phyloP scores from a whole-genome alignment of 768 basidiomycete genomes.

The Ephemerocybe angulata region DNA sequence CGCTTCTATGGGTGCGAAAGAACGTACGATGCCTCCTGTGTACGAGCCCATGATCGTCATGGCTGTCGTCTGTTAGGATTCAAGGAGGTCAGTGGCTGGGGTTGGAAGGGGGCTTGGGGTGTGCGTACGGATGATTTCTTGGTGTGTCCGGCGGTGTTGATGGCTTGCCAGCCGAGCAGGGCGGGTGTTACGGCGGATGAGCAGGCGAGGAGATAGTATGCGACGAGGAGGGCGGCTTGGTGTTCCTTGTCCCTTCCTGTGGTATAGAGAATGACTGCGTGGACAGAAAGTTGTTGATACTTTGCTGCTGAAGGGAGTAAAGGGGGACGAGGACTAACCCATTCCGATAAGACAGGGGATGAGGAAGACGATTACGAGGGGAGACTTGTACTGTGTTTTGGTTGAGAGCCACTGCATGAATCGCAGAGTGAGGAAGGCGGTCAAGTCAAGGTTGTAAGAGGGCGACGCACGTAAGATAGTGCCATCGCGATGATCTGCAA shows the following conservation, averaged over 20 bases:
- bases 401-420: conserved; percentile 24
- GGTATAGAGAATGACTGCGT: conserved; percentile 23
- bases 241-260: conserved; percentile 22
- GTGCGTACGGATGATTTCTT: conserved; percentile 24
- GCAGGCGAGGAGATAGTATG: conserved; percentile 28
- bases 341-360: conserved; percentile 22
- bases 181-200: conserved; percentile 20
- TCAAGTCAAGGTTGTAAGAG: neutral
- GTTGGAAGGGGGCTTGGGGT: neutral
- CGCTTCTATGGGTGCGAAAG: neutral
- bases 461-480: conserved; percentile 23
- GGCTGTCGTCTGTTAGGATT: conserved; percentile 19
- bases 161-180: conserved; percentile 31
- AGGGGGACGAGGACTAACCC: conserved; percentile 12
- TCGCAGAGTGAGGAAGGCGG: neutral
- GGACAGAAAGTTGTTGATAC: neutral
- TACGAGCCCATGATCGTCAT: conserved; percentile 24
- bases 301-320: neutral
- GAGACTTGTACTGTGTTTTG: conserved; percentile 23
- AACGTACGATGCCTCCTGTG: conserved; percentile 23
- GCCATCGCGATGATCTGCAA: conserved; percentile 25
- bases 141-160: conserved; percentile 33
- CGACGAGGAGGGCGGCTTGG: conserved; percentile 24
- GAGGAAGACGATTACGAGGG: conserved; percentile 19
- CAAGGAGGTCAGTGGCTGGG: neutral